Evolutionary conservation across 176 grass and related monocot genomes (phyloP), one percentile per base, ranked within the genome.

Genomic region (Alopecurus myosuroides): DNA sequence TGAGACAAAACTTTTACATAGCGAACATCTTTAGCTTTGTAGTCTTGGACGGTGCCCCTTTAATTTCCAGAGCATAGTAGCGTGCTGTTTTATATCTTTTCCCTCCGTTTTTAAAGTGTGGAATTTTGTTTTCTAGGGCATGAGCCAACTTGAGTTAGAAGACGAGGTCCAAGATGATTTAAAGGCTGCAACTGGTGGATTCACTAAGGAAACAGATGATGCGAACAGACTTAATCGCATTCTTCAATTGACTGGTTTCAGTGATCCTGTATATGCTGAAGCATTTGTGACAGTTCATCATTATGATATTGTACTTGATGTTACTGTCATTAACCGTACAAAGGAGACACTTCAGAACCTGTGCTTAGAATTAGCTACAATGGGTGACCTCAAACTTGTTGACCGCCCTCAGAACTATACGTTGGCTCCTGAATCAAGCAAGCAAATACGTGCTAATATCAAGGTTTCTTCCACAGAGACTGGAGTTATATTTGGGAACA

Each of bases 321-420:
- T 92, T 66, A 92, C 90, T n/a, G 83, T 92, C 78, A 92, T 92
- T 67, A 92, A 92, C 67, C 90, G 90, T 26, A 92, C 90, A 34
- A 86, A 89, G 48, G 86, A 86, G 45, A 89, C 90, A 33, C 90
- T 92, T 82, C 90, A 92, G 81, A 92, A 92, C 67, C 64, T 92
- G 76, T 92, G 90, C 74, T 88, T 92, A 46, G 90, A 92, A 78
- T 85, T 92, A 63, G 83, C 87, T 31, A 92, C 90, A 57, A 89
- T 89, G 90, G 90, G 90, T n/a, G 90, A 92, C 46, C 83, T 92
- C 71, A 92, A 89, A 72, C 84, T 92, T 73, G 87, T 89, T 50
- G 90, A 92, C 51, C 86, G 90, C 15, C 87, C 90, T 52, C 87
- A 92, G 74, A 92, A 92, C 71, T 92, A 86, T 75, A 92, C 87